Percentiles rank a stretch among this genome's conserved stretches.
These are phyloP conservation scores for Candida krabiensis DNA, from an alignment of 805 yeast species.

Conservation along the genomic window DNA sequence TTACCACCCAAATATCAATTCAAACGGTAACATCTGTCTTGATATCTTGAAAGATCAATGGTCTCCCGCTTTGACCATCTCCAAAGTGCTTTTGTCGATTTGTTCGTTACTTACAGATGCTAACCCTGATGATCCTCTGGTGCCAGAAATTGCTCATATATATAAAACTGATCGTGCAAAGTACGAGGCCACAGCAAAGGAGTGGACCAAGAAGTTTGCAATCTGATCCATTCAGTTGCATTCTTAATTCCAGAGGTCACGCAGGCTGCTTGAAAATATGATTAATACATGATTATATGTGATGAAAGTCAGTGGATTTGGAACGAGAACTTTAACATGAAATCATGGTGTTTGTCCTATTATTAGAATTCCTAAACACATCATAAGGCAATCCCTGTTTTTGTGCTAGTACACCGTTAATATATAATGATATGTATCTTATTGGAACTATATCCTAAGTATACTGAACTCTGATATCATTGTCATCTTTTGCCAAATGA, in stretches of 20 bases:
- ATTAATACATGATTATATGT: conserved; percentile 3
- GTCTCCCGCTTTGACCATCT: conserved; percentile 97
- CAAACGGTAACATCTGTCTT: conserved; percentile 93
- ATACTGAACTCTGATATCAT: too few relatives aligned
- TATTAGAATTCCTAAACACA: too few relatives aligned
- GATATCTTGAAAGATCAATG: conserved; percentile 97
- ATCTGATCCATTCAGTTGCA: too few relatives aligned
- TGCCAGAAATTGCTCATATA: conserved; percentile 96
- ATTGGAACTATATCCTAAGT: too few relatives aligned
- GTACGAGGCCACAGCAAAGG: conserved; percentile 95
- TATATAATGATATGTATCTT: too few relatives aligned
- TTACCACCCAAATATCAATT: conserved; percentile 96
- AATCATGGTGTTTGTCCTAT: too few relatives aligned
- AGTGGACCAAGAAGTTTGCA: conserved; percentile 98
- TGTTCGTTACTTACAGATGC: conserved; percentile 97
- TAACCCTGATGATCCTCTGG: conserved; percentile 98
- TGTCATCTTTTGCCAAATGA: neutral
- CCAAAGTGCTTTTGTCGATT: conserved; percentile 91
- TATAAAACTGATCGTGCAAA: conserved; percentile 92
- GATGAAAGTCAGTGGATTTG: conserved; percentile 1
- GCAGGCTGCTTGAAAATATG: conserved; percentile 1
- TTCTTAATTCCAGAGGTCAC: too few relatives aligned
- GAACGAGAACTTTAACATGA: too few relatives aligned
- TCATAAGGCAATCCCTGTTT: too few relatives aligned
- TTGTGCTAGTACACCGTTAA: too few relatives aligned